Base-by-base conservation (phyloP, 441 rosid species). In the Gossypium schwendimanii region DNA sequence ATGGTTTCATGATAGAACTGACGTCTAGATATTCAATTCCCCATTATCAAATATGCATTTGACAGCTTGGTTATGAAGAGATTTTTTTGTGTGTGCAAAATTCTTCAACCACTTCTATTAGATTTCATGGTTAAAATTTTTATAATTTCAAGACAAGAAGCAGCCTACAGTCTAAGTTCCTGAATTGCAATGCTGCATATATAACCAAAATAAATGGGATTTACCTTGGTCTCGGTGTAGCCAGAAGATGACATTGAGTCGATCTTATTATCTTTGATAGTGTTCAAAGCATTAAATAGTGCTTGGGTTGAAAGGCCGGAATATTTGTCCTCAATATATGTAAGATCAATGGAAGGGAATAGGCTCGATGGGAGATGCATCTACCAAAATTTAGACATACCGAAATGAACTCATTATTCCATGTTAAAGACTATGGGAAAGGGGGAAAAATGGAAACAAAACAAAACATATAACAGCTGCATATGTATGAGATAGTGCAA, bases 331-430 rank as follows among this genome's bases (percentile, higher is more conserved):
- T 89, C 94, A 57, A 87, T 81, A 75, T 87, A 90, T 21, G 96
- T 79, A 54, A 93, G 85, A 83, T 96, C 98, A 74, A 87, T 78
- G 50, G 99, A 87, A 68, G 97, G 97, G 62, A 91, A 83, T 75
- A 90, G 79, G 36, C 86, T 71, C 75, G 99, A 84, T 28, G 98
- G 97, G 71, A 90, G 86, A 83, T 83, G 89, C 93, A 88, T 82
- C 99, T 96, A 73, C 73, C 74, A 84, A 75, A 69, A 81, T 54
- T 71, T 11, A 36, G 57, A 83, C 71, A 76, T 21, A 67, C 54
- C 8, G 55, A 63, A 70, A 57, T 55, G 10, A 33, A 52, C 36
- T 66, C 61, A 17, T 70, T 53, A 64, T 53, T 47, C 52, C 20
- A 14, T 21, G 9, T 49, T 72, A 45, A 61, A 60, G 31, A 61